Evolutionary conservation across 2,329 filamentous ascomycete genomes (phyloP).

Genomic region (Fusarium sublunatum): DNA sequence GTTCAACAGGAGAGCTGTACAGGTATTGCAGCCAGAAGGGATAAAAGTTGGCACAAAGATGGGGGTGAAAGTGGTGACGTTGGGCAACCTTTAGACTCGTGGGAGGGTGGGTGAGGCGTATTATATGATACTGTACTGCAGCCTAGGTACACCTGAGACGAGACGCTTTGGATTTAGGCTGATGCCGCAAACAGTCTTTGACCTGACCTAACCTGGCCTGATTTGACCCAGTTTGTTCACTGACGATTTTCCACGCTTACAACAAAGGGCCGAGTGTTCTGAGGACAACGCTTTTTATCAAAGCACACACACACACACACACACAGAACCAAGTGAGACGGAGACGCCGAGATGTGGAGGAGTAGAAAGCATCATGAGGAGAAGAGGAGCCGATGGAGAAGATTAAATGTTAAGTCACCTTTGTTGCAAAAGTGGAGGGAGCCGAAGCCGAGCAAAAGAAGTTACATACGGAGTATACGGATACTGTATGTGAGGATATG

Average conservation of each 20-base stretch:
- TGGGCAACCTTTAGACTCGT: constrained; percentile 13
- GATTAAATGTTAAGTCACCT: constrained; percentile 1
- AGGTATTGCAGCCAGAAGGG: background rate
- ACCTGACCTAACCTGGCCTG: background rate
- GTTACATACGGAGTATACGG: too few species aligned
- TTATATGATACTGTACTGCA: background rate
- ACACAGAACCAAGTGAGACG: constrained; percentile 10
- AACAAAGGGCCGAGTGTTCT: constrained; percentile 30
- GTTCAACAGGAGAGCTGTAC: constrained; percentile 1
- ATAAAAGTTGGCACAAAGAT: constrained; percentile 16
- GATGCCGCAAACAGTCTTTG: constrained; percentile 19
- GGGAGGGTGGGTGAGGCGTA: constrained; percentile 4
- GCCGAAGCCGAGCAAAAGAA: constrained; percentile 12
- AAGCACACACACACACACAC: background rate
- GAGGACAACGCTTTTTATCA: constrained; percentile 1
- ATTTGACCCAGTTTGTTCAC: background rate
- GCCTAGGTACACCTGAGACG: background rate
- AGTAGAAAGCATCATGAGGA: constrained; percentile 10
- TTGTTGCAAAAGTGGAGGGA: constrained; percentile 19
- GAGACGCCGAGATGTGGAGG: constrained; percentile 34
- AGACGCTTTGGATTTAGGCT: constrained; percentile 25
- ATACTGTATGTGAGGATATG: too few species aligned
- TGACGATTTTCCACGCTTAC: background rate
- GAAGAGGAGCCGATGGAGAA: constrained; percentile 1
- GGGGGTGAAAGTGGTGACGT: constrained; percentile 26